phyloP scores from a whole-genome alignment of 1,284 basidiomycete genomes.

The Neonothopanus nambi region DNA sequence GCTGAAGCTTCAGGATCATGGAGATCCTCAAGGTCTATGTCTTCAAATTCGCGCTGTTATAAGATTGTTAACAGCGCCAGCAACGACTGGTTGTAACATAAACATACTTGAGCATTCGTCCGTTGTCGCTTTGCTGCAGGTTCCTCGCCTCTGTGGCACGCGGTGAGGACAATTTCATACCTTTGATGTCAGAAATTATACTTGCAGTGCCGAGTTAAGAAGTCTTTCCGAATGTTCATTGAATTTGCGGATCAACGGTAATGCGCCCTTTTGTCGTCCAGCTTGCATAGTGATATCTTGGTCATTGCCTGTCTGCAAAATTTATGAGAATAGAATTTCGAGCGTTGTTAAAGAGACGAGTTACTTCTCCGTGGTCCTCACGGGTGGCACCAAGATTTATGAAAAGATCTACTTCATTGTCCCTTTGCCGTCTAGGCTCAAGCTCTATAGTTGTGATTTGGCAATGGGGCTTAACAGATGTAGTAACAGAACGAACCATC shows the following conservation, averaged over 20 bases:
- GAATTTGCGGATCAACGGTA: constrained; percentile 95
- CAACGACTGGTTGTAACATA: not conserved
- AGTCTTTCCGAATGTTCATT: constrained; percentile 95
- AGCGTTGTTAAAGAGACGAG: not conserved
- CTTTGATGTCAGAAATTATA: constrained; percentile 11
- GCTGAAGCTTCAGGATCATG: constrained; percentile 61
- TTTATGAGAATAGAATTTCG: constrained; percentile 5
- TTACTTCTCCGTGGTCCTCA: constrained; percentile 89
- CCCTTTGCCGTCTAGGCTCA: constrained; percentile 73
- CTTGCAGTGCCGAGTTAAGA: constrained; percentile 74
- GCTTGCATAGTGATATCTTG: constrained; percentile 96
- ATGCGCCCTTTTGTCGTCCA: constrained; percentile 81
- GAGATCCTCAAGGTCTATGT: constrained; percentile 88
- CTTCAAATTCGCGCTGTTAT: constrained; percentile 52
- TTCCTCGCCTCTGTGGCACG: constrained; percentile 51
- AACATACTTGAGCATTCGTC: constrained; percentile 39
- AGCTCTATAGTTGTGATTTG: constrained; percentile 55
- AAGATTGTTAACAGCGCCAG: constrained; percentile 16
- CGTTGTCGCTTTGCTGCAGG: constrained; percentile 60
- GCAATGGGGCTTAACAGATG: constrained; percentile 1
- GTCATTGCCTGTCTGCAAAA: constrained; percentile 74
- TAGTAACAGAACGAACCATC: constrained; percentile 63
- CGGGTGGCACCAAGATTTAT: constrained; percentile 87
- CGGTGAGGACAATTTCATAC: constrained; percentile 9
- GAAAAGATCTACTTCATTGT: constrained; percentile 74